Percentiles rank a stretch among this genome's conserved stretches.
These are phyloP conservation scores for Aspergillus persii DNA, from an alignment of 2,329 filamentous ascomycete genomes.

Conservation along the genomic window DNA sequence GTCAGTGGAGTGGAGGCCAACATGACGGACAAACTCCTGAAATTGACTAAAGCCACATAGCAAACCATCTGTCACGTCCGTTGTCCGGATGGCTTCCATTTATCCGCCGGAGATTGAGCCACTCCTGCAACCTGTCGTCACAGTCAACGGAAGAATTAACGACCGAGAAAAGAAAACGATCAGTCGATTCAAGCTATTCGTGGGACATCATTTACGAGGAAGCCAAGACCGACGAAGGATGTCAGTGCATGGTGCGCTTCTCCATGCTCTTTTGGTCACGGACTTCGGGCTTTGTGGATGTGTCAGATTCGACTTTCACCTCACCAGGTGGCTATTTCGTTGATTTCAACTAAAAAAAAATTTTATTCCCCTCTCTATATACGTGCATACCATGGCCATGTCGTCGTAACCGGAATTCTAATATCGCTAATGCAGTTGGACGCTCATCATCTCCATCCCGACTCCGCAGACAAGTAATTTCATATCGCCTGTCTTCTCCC, in stretches of 20 bases:
- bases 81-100: not conserved
- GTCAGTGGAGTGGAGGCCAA: not conserved
- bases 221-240: not conserved
- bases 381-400: slow-evolving; percentile 7
- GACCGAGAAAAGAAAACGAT: not conserved
- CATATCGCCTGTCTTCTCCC: slow-evolving; percentile 9
- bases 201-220: not conserved
- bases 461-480: slow-evolving; percentile 48
- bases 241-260: not conserved
- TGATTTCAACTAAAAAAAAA: not conserved
- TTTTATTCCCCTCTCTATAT: not conserved
- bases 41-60: not conserved
- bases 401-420: slow-evolving; percentile 6
- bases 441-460: slow-evolving; percentile 47
- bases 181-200: not conserved
- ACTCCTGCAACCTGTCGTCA: not conserved
- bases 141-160: not conserved
- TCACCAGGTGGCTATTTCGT: not conserved
- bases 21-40: not conserved
- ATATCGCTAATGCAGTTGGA: slow-evolving; percentile 10
- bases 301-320: not conserved
- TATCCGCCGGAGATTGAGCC: not conserved
- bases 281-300: not conserved
- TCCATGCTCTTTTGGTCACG: slow-evolving; percentile 10
- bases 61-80: not conserved